These are phyloP conservation scores for Heritiera fomes DNA, from an alignment of 345 rosid species.

Conservation along the genomic window DNA sequence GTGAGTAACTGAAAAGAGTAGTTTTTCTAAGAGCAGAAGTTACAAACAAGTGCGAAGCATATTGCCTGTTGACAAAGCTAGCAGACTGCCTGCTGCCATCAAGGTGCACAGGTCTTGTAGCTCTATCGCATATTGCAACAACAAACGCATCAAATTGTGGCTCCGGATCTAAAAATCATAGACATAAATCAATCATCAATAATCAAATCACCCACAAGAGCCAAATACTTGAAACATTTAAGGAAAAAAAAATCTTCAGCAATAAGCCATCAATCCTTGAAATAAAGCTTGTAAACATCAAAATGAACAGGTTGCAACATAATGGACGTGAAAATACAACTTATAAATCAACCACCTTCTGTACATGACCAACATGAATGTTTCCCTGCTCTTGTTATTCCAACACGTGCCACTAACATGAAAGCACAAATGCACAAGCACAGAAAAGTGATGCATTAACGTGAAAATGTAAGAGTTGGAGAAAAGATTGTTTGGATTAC, in stretches of 20 bases:
- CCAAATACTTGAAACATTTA: neutral
- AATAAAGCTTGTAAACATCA: neutral
- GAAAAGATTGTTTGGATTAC: conserved; percentile 32
- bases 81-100: conserved; percentile 24
- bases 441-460: neutral
- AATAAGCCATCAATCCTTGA: neutral
- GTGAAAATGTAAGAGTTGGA: neutral
- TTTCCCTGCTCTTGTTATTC: neutral
- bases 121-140: conserved; percentile 15
- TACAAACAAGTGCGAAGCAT: neutral
- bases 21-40: neutral
- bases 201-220: neutral
- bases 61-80: conserved; percentile 14
- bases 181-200: neutral
- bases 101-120: conserved; percentile 14
- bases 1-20: neutral
- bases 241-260: neutral
- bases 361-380: neutral
- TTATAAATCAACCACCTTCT: neutral
- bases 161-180: conserved; percentile 20
- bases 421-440: neutral
- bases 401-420: neutral
- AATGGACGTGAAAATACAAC: neutral
- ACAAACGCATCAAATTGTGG: conserved; percentile 22
- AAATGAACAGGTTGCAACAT: neutral